phyloP scores from a whole-genome alignment of 352 stramenopile species.

The Phytopythium oedochilum region DNA sequence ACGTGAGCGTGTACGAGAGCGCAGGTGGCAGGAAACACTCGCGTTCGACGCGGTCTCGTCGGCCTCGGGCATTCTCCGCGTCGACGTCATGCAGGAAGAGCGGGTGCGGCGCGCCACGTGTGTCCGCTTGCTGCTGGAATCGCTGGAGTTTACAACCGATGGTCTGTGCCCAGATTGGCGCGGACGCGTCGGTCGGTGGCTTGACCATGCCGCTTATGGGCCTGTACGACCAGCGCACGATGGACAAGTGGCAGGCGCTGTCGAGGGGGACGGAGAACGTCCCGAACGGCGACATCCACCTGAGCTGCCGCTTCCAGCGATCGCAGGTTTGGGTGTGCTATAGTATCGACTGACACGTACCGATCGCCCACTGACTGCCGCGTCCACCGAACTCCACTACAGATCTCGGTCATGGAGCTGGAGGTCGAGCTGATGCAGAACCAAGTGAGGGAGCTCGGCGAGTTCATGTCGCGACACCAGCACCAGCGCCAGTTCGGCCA shows the following conservation, averaged over 20 bases:
- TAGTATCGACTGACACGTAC: neutral
- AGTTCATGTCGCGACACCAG: slow-evolving; percentile 48
- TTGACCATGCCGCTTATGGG: slow-evolving; percentile 31
- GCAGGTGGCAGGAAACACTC: slow-evolving; percentile 39
- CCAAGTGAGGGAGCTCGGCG: slow-evolving; percentile 49
- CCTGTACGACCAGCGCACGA: slow-evolving; percentile 44
- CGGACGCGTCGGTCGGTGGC: slow-evolving; percentile 32
- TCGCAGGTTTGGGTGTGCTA: too few relatives aligned
- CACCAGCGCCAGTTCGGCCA: slow-evolving; percentile 19
- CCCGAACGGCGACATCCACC: slow-evolving; percentile 27
- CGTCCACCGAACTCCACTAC: neutral
- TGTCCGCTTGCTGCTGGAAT: neutral
- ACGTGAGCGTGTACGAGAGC: too few relatives aligned
- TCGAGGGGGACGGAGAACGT: slow-evolving; percentile 18
- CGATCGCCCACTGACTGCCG: too few relatives aligned
- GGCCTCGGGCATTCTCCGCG: slow-evolving; percentile 28
- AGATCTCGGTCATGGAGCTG: slow-evolving; percentile 51
- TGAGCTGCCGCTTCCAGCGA: slow-evolving; percentile 44
- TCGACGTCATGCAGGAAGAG: slow-evolving; percentile 67
- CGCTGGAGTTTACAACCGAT: neutral
- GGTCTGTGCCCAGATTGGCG: slow-evolving; percentile 19
- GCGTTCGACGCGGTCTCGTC: slow-evolving; percentile 39
- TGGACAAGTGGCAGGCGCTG: slow-evolving; percentile 48
- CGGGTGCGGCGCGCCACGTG: slow-evolving; percentile 7
- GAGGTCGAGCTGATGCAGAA: slow-evolving; percentile 57